These are phyloP conservation scores for Coix lacrymajobi DNA, from an alignment of 176 grass and related monocot species.

Conservation along the genomic window DNA sequence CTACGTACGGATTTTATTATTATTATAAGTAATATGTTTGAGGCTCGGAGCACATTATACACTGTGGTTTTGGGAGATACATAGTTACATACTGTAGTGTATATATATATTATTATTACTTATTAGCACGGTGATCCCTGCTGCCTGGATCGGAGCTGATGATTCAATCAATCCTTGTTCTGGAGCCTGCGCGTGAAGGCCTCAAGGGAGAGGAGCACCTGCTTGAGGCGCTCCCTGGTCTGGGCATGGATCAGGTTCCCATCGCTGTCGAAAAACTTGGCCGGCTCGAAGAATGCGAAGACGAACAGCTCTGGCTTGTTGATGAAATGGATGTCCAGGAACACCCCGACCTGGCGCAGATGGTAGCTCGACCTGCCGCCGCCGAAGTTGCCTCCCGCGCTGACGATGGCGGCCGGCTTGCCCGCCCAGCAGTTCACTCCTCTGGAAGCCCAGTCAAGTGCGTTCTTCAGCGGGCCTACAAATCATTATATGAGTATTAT, in stretches of 20 bases:
- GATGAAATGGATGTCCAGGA: slow-evolving; percentile 70
- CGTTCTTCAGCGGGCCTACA: slow-evolving; percentile 64
- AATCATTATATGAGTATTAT: too few relatives aligned
- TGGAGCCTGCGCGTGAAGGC: slow-evolving; percentile 47
- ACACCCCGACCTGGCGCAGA: slow-evolving; percentile 56
- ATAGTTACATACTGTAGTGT: too few relatives aligned
- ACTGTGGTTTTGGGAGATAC: too few relatives aligned
- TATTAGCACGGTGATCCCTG: too few relatives aligned
- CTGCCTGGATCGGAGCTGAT: too few relatives aligned
- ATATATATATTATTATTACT: too few relatives aligned
- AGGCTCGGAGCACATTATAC: too few relatives aligned
- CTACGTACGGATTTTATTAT: too few relatives aligned
- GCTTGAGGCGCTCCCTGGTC: slow-evolving; percentile 40
- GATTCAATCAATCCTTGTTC: not conserved
- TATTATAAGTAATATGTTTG: too few relatives aligned
- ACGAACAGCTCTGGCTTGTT: slow-evolving; percentile 71
- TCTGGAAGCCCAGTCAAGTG: slow-evolving; percentile 66
- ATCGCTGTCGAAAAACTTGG: slow-evolving; percentile 43
- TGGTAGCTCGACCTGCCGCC: slow-evolving; percentile 43
- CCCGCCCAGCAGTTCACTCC: slow-evolving; percentile 44
- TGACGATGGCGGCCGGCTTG: slow-evolving; percentile 49
- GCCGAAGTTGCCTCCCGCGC: slow-evolving; percentile 41
- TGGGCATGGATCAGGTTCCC: slow-evolving; percentile 50
- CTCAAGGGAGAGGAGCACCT: slow-evolving; percentile 45
- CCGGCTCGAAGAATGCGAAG: slow-evolving; percentile 18